Evolutionary conservation across 2,329 filamentous ascomycete genomes (phyloP).

Genomic region (Colletotrichum destructivum): DNA sequence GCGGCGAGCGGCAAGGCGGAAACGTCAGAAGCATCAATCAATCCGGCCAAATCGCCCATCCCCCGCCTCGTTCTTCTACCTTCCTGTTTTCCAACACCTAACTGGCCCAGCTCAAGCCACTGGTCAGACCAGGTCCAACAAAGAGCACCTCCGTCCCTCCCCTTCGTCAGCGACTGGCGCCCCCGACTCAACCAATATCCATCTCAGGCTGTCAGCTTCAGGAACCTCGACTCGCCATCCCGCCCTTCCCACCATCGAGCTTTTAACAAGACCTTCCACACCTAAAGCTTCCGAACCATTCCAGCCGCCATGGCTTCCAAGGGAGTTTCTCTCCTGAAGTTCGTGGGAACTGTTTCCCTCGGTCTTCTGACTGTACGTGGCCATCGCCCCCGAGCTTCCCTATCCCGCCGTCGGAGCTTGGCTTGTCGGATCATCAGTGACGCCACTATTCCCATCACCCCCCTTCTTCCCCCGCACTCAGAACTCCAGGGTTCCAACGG

Average conservation of each 20-base stretch:
- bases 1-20: constrained; percentile 40
- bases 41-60: constrained; percentile 30
- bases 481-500: constrained; percentile 4
- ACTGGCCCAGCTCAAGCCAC: constrained; percentile 28
- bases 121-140: constrained; percentile 30
- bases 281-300: constrained; percentile 10
- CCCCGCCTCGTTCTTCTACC: constrained; percentile 8
- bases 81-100: constrained; percentile 12
- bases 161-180: constrained; percentile 26
- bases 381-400: background rate
- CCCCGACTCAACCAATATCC: constrained; percentile 8
- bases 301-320: constrained; percentile 72
- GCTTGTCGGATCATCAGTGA: constrained; percentile 31
- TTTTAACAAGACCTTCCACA: background rate
- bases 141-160: constrained; percentile 27
- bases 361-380: constrained; percentile 86
- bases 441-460: constrained; percentile 36
- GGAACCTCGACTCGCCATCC: constrained; percentile 29
- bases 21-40: constrained; percentile 39
- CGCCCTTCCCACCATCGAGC: constrained; percentile 11
- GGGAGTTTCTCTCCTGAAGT: constrained; percentile 86
- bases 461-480: constrained; percentile 35
- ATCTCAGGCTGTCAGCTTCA: constrained; percentile 23
- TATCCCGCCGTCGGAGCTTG: background rate
- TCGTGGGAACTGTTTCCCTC: constrained; percentile 91